A percentile compares a stretch with the other conserved stretches of the same genome.
Evolutionary conservation across 2,329 filamentous ascomycete species (phyloP).

Genomic region (Elsinoe ampelina): DNA sequence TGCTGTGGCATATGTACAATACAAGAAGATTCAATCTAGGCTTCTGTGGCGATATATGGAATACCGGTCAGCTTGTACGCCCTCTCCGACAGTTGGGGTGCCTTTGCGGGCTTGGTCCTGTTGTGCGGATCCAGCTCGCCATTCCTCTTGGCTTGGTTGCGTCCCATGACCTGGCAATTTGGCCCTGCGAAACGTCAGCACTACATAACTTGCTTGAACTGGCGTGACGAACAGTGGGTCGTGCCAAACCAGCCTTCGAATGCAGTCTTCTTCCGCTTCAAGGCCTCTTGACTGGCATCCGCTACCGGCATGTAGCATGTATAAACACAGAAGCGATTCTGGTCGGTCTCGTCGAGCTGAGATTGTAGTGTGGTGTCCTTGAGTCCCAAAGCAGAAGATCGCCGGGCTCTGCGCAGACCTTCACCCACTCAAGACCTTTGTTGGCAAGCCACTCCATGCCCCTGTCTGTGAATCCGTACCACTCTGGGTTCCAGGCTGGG

Average conservation of each 20-base stretch:
- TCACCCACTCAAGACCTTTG: slow-evolving; percentile 20
- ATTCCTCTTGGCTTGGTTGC: slow-evolving; percentile 26
- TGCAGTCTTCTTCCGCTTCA: slow-evolving; percentile 27
- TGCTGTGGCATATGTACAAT: too few relatives aligned
- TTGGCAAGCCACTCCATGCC: slow-evolving; percentile 25
- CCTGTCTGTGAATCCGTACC: slow-evolving; percentile 27
- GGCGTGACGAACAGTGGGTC: slow-evolving; percentile 25
- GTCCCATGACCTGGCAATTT: slow-evolving; percentile 27
- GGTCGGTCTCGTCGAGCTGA: slow-evolving; percentile 23
- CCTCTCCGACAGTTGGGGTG: slow-evolving; percentile 33
- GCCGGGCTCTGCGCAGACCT: slow-evolving; percentile 22
- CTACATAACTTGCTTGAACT: not conserved
- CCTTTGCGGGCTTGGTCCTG: slow-evolving; percentile 31
- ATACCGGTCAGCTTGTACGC: slow-evolving; percentile 41
- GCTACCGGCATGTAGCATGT: slow-evolving; percentile 31
- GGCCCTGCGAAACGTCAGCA: slow-evolving; percentile 12
- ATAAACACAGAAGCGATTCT: slow-evolving; percentile 26
- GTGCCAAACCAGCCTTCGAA: slow-evolving; percentile 25
- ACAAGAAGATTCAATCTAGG: not conserved
- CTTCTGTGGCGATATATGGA: slow-evolving; percentile 32
- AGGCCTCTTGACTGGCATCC: slow-evolving; percentile 27
- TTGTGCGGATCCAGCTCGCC: slow-evolving; percentile 28
- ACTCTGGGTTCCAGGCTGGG: slow-evolving; percentile 26
- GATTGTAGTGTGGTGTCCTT: slow-evolving; percentile 26
- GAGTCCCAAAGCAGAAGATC: slow-evolving; percentile 23